Evolutionary conservation across 768 basidiomycete genomes (phyloP).

Genomic region (Pleurotus eryngii): DNA sequence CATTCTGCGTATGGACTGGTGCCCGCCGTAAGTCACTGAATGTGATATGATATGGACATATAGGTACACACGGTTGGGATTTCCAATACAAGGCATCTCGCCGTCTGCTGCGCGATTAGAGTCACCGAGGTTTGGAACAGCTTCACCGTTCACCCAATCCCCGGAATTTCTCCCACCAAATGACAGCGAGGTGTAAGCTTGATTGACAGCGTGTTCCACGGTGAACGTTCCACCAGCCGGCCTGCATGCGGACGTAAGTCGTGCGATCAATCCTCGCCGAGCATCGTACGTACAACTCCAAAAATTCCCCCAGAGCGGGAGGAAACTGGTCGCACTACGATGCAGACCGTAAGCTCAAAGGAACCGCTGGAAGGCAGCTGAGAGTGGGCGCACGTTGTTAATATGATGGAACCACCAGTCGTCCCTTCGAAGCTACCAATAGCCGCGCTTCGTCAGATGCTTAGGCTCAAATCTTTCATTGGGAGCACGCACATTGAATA

Average conservation of each 20-base stretch:
- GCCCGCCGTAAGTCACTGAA: not conserved
- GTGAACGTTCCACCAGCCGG: conserved; percentile 40
- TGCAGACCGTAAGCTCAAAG: not conserved
- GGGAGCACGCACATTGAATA: conserved; percentile 26
- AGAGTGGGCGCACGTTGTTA: conserved; percentile 23
- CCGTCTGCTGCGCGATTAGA: conserved; percentile 21
- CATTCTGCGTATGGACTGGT: conserved; percentile 42
- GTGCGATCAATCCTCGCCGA: not conserved
- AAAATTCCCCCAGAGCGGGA: conserved; percentile 37
- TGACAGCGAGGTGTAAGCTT: conserved; percentile 38
- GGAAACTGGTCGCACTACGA: conserved; percentile 43
- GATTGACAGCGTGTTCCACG: conserved; percentile 39
- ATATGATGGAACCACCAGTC: conserved; percentile 44
- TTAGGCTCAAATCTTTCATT: not conserved
- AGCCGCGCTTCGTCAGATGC: not conserved
- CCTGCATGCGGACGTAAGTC: conserved; percentile 15
- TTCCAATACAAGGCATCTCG: conserved; percentile 28
- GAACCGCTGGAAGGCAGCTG: not conserved
- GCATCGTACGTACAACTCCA: conserved; percentile 33
- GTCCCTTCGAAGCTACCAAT: conserved; percentile 23
- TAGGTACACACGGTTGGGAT: conserved; percentile 29
- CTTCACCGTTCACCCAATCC: conserved; percentile 30
- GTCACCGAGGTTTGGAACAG: conserved; percentile 27
- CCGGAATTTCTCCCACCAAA: conserved; percentile 24
- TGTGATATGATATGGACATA: not conserved